Base-by-base conservation (phyloP, 495 filamentous ascomycete genomes). In the Pseudomonodictys pantanalensis region DNA sequence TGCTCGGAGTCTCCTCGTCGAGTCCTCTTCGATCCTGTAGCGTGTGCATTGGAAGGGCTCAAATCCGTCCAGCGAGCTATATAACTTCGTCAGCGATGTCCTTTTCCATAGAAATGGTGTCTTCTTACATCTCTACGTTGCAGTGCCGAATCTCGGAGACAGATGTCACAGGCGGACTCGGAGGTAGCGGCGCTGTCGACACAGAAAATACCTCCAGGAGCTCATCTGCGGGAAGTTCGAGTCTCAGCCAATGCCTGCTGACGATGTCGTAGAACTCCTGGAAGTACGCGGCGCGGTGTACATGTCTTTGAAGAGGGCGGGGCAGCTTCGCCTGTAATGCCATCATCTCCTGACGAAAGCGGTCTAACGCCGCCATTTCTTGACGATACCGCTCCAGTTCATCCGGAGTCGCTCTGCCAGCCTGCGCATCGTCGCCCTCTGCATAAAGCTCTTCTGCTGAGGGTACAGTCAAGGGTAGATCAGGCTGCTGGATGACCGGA, bases 341-440 rank as follows among this genome's bases (percentile, higher is more conserved):
- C 17, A 28, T 23, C 45, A 48, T 48, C 18, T 48, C 45, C 28
- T 48, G 22, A 3, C 45, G 45, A 28, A 48, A 48, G 45, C 45
- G 45, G 9, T 48, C 45, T 8, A 48, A 23, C 24, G 22, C 45
- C 17, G 28, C 8, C 23, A 15, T 48, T 11, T 15, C 45, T 48
- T 48, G 22, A 3, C 45, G 45, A 28, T 24, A 48, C 18, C 45
- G 45, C 4, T 48, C 45, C 17, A 48, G 45, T 17, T 48, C 45
- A 4, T 24, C 8, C 23, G 18, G 22, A 4, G 45, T 23, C 3
- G 18, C 45, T 17, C 28, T 8, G 11, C 18, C 23, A 11, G 22
- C 45, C 28, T 48, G 18, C 9, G 17, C 23, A 23, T 17, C 45
- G 8, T 48, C 45, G 4, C 9, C 45, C 17, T 23, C 23, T 23